These are phyloP conservation scores for Lactarius hatsudake DNA, from an alignment of 768 basidiomycete species.

Conservation along the genomic window DNA sequence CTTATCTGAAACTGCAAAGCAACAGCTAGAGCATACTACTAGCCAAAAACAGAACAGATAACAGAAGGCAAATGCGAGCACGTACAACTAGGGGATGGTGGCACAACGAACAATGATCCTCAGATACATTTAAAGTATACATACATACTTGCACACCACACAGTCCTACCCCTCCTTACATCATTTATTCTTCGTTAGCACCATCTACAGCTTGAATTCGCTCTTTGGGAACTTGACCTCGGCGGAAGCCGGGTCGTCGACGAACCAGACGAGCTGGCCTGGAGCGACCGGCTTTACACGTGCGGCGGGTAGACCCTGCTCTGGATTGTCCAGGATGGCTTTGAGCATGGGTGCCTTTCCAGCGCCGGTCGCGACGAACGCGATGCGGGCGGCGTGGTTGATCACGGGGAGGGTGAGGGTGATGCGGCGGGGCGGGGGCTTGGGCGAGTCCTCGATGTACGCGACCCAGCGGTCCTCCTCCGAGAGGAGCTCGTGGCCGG, in stretches of 20 bases:
- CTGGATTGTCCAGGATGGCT: constrained; percentile 75
- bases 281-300: constrained; percentile 74
- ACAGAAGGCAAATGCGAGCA: constrained; percentile 9
- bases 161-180: neutral
- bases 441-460: constrained; percentile 88
- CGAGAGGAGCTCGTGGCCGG: constrained; percentile 78
- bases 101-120: neutral
- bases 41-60: neutral
- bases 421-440: constrained; percentile 86
- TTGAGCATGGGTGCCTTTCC: constrained; percentile 76
- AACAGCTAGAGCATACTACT: neutral
- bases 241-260: constrained; percentile 77
- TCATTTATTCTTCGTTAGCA: constrained; percentile 11
- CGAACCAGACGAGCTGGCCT: constrained; percentile 93
- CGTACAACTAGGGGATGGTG: constrained; percentile 18
- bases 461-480: constrained; percentile 96
- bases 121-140: constrained; percentile 1
- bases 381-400: constrained; percentile 84
- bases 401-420: constrained; percentile 91
- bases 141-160: constrained; percentile 8
- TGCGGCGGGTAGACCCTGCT: constrained; percentile 76
- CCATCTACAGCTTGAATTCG: constrained; percentile 51
- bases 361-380: constrained; percentile 83
- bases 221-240: constrained; percentile 58
- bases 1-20: neutral